A percentile compares a stretch with the other conserved stretches of the same genome.
Evolutionary conservation across 345 rosid genomes (phyloP).

Genomic region (Dovyalis caffra): DNA sequence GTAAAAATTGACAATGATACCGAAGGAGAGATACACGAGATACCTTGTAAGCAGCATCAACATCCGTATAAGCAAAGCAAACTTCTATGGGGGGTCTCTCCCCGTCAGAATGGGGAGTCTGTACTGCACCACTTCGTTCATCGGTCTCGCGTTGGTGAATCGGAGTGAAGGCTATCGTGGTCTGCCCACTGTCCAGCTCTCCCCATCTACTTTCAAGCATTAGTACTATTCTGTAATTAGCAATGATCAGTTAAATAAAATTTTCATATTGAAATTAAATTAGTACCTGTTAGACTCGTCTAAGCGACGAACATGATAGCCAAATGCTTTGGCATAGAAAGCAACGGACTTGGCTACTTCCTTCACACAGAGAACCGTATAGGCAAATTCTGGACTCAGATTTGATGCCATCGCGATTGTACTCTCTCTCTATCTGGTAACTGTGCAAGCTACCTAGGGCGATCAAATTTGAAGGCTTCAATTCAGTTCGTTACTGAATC

Average conservation of each 20-base stretch:
- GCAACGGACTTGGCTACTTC: constrained; percentile 69
- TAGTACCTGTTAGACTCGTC: constrained; percentile 65
- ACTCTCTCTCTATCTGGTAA: too few relatives aligned
- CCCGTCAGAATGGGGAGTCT: constrained; percentile 22
- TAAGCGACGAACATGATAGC: constrained; percentile 61
- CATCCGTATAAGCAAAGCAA: constrained; percentile 69
- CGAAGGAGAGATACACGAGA: too few relatives aligned
- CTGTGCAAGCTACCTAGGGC: too few relatives aligned
- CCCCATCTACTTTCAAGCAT: constrained; percentile 67
- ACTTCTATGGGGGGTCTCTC: constrained; percentile 63
- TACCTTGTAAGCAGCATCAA: constrained; percentile 86
- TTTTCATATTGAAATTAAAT: background rate
- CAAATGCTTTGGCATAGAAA: constrained; percentile 76
- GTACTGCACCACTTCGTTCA: constrained; percentile 60
- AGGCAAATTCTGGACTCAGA: constrained; percentile 52
- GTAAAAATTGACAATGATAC: too few relatives aligned
- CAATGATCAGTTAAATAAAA: too few relatives aligned
- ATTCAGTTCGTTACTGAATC: background rate
- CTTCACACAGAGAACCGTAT: constrained; percentile 59
- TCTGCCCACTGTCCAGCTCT: constrained; percentile 81
- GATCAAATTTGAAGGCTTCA: too few relatives aligned
- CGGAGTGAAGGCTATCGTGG: constrained; percentile 81
- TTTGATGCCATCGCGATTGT: constrained; percentile 37
- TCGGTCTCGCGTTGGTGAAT: constrained; percentile 82
- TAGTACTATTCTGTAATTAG: too few relatives aligned